Evolutionary conservation across 2,329 filamentous ascomycete genomes (phyloP).

Genomic region (Didymella keratinophila): DNA sequence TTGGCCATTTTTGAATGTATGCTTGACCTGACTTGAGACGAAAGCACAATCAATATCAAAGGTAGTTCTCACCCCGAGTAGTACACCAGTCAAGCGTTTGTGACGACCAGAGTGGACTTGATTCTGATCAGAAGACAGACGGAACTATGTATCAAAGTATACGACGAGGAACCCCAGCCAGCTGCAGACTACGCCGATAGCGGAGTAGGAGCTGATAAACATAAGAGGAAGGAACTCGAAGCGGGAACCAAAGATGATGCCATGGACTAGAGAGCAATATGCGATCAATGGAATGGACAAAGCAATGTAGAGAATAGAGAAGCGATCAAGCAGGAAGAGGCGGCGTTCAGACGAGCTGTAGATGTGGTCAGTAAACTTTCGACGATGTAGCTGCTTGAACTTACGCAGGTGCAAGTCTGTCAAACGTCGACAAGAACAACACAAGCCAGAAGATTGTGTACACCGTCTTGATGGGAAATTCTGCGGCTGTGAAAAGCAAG

Average conservation of each 20-base stretch:
- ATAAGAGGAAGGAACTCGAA: slow-evolving; percentile 94
- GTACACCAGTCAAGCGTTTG: not conserved
- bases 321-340: slow-evolving; percentile 89
- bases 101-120: not conserved
- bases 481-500: slow-evolving; percentile 86
- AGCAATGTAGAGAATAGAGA: slow-evolving; percentile 87
- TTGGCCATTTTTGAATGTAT: not conserved
- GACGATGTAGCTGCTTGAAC: slow-evolving; percentile 31
- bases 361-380: slow-evolving; percentile 24
- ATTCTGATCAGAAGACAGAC: not conserved
- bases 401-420: slow-evolving; percentile 81
- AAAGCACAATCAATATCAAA: not conserved
- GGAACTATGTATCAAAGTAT: slow-evolving; percentile 67
- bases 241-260: slow-evolving; percentile 79
- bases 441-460: slow-evolving; percentile 95
- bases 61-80: not conserved
- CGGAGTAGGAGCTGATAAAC: slow-evolving; percentile 95
- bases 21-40: not conserved
- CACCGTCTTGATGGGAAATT: slow-evolving; percentile 91
- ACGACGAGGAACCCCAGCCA: slow-evolving; percentile 95
- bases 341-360: slow-evolving; percentile 52
- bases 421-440: slow-evolving; percentile 84
- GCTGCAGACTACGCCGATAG: slow-evolving; percentile 92
- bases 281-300: slow-evolving; percentile 87
- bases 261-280: slow-evolving; percentile 87